Percentiles rank a stretch among this genome's conserved stretches.
Conservation (phyloP, 768 basidiomycete species). For the Mycena albidolilacea region DNA sequence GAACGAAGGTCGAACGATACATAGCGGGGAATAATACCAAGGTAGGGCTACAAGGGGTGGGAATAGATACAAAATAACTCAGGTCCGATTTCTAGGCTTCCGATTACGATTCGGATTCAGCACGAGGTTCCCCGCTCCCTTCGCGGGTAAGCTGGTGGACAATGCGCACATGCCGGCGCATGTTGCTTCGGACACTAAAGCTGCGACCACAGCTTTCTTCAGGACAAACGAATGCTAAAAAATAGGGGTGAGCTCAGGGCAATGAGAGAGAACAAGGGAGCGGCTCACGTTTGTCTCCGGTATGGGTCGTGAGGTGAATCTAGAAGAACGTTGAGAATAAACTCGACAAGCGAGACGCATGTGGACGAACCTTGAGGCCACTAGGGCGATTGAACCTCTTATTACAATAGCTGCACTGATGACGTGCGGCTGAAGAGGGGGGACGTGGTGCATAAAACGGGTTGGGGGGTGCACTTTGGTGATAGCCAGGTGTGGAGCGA, state of each 20-base stretch:
- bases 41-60: constrained; percentile 41
- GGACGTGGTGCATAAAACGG: constrained; percentile 39
- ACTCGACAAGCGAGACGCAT: constrained; percentile 56
- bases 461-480: constrained; percentile 23
- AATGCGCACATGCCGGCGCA: constrained; percentile 74
- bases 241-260: constrained; percentile 29
- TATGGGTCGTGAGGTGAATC: constrained; percentile 75
- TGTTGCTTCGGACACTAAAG: constrained; percentile 80
- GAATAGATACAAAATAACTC: constrained; percentile 40
- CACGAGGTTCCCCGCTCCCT: constrained; percentile 40
- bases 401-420: constrained; percentile 69
- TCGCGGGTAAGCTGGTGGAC: constrained; percentile 41
- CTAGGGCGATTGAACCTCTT: constrained; percentile 74
- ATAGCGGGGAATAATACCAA: constrained; percentile 1
- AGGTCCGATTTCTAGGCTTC: constrained; percentile 38
- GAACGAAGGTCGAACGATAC: constrained; percentile 32
- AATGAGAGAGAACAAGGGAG: constrained; percentile 19
- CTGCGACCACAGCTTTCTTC: constrained; percentile 75
- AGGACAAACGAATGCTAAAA: constrained; percentile 71
- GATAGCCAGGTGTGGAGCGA: constrained; percentile 32
- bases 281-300: constrained; percentile 72
- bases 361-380: constrained; percentile 63
- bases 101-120: constrained; percentile 39
- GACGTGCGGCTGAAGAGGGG: constrained; percentile 51
- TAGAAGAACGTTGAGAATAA: constrained; percentile 70